Conservation (phyloP, 1,139 yeast genomes). For the Hansenula sp. region DNA sequence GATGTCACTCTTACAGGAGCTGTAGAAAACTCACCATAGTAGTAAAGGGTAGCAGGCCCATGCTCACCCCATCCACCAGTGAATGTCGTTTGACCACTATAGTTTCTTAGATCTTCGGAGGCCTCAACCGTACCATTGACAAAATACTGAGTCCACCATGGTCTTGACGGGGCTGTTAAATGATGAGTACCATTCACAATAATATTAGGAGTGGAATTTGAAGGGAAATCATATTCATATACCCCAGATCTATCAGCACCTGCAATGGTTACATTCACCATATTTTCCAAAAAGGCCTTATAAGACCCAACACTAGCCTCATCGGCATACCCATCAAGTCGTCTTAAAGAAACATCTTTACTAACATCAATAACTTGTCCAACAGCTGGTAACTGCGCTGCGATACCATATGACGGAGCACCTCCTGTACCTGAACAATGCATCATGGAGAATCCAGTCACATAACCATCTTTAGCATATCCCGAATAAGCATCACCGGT, state of each 20-base stretch:
- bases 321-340: constrained; percentile 20
- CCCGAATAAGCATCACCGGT: constrained; percentile 33
- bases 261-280: constrained; percentile 27
- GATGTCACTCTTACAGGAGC: constrained; percentile 16
- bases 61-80: constrained; percentile 35
- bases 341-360: constrained; percentile 12
- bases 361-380: constrained; percentile 20
- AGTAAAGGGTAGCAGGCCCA: constrained; percentile 29
- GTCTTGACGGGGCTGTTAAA: constrained; percentile 26
- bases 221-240: constrained; percentile 25
- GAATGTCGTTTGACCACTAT: constrained; percentile 27
- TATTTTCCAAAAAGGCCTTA: constrained; percentile 24
- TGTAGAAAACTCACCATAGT: constrained; percentile 29
- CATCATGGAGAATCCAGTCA: constrained; percentile 36
- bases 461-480: constrained; percentile 29
- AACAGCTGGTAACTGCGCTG: constrained; percentile 28
- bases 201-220: constrained; percentile 14
- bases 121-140: constrained; percentile 27
- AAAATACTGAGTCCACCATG: constrained; percentile 33
- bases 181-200: constrained; percentile 31
- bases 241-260: constrained; percentile 29
- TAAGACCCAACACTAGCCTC: constrained; percentile 28
- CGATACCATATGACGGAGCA: constrained; percentile 34
- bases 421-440: constrained; percentile 42
- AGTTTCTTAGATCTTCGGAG: constrained; percentile 20